A percentile compares a stretch with the other conserved stretches of the same genome.
These are phyloP conservation scores for Rhizoctonia solani DNA, from an alignment of 1,284 basidiomycete genomes.

Conservation along the genomic window DNA sequence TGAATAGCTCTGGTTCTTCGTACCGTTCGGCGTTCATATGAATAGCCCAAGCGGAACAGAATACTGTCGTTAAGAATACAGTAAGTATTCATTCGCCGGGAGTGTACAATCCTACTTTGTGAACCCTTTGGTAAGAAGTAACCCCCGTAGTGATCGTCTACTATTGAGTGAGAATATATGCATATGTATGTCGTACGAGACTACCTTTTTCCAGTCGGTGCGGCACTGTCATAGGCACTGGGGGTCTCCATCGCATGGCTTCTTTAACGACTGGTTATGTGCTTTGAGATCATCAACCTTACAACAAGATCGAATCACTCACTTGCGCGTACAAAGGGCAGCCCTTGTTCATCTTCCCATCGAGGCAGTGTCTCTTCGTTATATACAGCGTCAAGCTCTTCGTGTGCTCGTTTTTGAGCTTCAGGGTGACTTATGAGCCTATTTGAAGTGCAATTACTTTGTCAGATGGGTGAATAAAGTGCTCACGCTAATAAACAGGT, in stretches of 20 bases:
- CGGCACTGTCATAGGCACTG: slow-evolving; percentile 5
- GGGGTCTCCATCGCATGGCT: slow-evolving; percentile 8
- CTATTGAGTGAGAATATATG: not conserved
- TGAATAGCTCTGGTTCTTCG: slow-evolving; percentile 82
- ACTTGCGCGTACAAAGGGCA: not conserved
- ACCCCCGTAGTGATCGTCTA: slow-evolving; percentile 22
- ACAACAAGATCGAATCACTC: not conserved
- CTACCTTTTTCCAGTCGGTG: slow-evolving; percentile 20
- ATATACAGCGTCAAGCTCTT: not conserved
- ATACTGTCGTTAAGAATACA: not conserved
- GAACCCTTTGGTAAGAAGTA: slow-evolving; percentile 24
- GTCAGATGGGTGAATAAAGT: not conserved
- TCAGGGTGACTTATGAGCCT: not conserved
- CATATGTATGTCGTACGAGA: not conserved
- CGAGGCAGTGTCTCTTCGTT: not conserved
- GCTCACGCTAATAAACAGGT: not conserved
- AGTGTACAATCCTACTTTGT: not conserved
- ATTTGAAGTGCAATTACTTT: not conserved
- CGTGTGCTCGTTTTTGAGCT: not conserved
- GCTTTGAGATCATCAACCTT: not conserved
- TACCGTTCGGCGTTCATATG: slow-evolving; percentile 69
- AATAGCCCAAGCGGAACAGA: not conserved
- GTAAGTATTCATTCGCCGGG: not conserved
- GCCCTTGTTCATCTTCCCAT: not conserved
- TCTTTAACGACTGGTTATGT: slow-evolving; percentile 9